These are phyloP conservation scores for Rhodotorula graminis DNA, from an alignment of 768 basidiomycete species.

Conservation along the genomic window DNA sequence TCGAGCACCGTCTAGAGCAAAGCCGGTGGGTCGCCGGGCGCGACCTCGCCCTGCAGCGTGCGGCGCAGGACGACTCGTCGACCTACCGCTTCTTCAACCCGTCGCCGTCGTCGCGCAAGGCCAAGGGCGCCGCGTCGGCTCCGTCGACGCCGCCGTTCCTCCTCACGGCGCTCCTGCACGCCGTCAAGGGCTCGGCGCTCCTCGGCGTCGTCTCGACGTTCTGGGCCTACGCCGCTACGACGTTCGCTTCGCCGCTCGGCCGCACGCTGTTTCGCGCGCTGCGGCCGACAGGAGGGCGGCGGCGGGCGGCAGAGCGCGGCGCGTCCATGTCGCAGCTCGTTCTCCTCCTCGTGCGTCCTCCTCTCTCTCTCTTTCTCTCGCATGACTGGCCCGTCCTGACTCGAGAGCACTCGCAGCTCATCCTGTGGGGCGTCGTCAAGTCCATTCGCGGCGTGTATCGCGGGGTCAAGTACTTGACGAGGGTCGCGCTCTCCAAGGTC, in stretches of 20 bases:
- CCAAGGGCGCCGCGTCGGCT: background rate
- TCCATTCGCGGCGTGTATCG: constrained; percentile 10
- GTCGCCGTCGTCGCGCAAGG: no score
- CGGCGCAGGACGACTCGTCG: background rate
- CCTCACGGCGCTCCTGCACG: constrained; percentile 2
- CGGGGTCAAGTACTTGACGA: constrained; percentile 14
- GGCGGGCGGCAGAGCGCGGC: constrained; percentile 3
- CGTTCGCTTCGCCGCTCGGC: constrained; percentile 20
- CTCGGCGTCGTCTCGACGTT: constrained; percentile 15
- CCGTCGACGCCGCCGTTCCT: background rate
- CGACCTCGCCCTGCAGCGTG: background rate
- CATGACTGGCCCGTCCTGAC: background rate
- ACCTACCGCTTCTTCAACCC: constrained; percentile 1
- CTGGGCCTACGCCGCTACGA: constrained; percentile 11
- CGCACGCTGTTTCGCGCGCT: constrained; percentile 24
- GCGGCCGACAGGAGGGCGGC: constrained; percentile 9
- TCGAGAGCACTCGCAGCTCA: background rate
- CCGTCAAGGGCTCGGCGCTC: constrained; percentile 14
- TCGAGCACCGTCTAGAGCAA: constrained; percentile 16
- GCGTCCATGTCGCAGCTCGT: constrained; percentile 10
- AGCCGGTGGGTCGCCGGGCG: constrained; percentile 1
- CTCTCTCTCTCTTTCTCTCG: background rate
- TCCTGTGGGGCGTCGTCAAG: constrained; percentile 14
- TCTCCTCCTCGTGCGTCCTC: constrained; percentile 8
- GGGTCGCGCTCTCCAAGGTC: background rate